phyloP scores from a whole-genome alignment of 1,284 basidiomycete genomes.

The Athelia psychrophila region DNA sequence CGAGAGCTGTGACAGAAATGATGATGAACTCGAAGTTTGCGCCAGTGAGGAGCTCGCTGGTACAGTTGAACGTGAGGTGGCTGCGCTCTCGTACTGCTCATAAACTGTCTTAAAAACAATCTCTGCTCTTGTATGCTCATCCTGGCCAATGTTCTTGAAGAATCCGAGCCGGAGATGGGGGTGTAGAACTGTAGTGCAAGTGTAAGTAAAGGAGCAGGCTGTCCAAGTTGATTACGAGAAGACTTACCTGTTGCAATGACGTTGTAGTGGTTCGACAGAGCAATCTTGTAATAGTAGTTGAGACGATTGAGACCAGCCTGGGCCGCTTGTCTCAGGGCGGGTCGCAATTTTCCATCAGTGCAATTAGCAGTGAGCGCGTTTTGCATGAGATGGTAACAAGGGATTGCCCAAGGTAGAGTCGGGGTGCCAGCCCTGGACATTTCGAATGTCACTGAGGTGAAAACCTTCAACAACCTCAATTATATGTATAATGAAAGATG shows the following conservation, averaged over 20 bases:
- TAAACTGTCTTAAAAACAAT: background rate
- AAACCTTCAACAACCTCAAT: constrained; percentile 1
- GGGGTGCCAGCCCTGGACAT: constrained; percentile 6
- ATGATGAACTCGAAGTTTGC: no score
- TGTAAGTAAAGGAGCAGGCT: background rate
- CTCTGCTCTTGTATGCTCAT: no score
- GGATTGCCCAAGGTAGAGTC: constrained; percentile 7
- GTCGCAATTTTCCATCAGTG: no score
- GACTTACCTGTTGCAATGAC: no score
- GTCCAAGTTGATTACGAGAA: no score
- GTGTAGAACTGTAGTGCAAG: background rate
- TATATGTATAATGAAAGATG: background rate
- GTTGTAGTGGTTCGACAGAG: no score
- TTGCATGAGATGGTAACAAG: constrained; percentile 6
- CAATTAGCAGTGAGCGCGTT: constrained; percentile 3
- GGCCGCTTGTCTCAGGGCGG: no score
- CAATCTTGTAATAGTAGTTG: no score
- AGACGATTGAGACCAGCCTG: no score
- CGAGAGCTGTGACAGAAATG: no score
- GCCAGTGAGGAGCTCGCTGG: no score
- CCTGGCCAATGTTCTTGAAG: background rate
- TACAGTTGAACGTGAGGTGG: background rate
- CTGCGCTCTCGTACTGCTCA: background rate
- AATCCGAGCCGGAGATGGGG: background rate
- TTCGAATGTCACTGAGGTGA: constrained; percentile 6